Base-by-base conservation (phyloP, 2,329 filamentous ascomycete genomes). In the Fusarium sp. region DNA sequence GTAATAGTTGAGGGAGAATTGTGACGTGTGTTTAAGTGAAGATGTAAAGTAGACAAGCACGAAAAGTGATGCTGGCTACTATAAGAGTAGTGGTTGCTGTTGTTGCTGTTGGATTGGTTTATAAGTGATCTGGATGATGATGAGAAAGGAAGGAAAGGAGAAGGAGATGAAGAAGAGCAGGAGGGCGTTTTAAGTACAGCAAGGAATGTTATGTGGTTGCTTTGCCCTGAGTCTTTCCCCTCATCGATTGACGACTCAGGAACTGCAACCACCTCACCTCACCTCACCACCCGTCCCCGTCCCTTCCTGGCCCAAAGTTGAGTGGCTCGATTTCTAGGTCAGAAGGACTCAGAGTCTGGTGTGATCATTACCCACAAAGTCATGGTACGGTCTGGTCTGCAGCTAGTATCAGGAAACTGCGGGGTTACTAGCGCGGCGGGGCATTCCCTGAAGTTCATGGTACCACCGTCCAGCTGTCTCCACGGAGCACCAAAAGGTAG, bases 171-270 rank as follows among this genome's bases (percentile, higher is more conserved):
- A 57, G 55, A 69, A 54, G 66, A 60, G 71, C 60, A 74, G 61
- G 54, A 69, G 61, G 59, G 63, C 73, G 65, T 70, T 67, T 70
- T 68, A 73, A 73, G 63, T 66, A 74, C 63, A 58, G 57, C 54
- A 63, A 64, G 58, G 65, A 57, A 68, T 64, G 61, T 49, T 54
- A 39, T 63, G 46, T 58, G 60, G 58, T 63, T 57, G 50, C 59
- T 65, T 65, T 61, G 57, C 44, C 63, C 50, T 57, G 52, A 57
- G 39, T 38, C 44, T 68, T 63, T 68, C 68, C 63, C 67, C 65
- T 70, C 67, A 70, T 67, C 37, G 41, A 67, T 69, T 62, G 64
- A 68, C 63, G 63, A 67, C 50, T 66, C 63, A 62, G 47, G 48
- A 52, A 67, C 59, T 64, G 57, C 63, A 67, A 64, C 66, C 68